Conservation (phyloP, 495 filamentous ascomycete species). For the Aspergillus diversus region DNA sequence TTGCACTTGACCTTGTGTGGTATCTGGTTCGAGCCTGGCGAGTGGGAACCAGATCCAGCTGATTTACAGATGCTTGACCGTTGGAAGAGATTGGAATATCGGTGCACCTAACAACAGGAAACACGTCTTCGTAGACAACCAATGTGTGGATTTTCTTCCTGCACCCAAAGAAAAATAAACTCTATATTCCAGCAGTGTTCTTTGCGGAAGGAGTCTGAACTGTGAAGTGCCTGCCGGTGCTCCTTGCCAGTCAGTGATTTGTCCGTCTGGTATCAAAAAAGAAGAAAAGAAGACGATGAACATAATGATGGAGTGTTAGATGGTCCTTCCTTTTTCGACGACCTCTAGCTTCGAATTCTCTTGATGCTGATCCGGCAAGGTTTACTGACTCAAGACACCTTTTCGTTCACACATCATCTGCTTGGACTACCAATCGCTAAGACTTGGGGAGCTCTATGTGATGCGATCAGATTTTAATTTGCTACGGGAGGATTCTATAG, state of each 20-base stretch:
- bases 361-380: neutral
- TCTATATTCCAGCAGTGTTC: conserved; percentile 1
- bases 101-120: conserved; percentile 9
- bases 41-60: neutral
- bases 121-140: conserved; percentile 1
- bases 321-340: neutral
- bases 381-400: neutral
- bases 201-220: neutral
- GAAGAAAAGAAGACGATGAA: no score
- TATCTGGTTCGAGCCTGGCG: neutral
- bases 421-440: neutral
- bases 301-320: neutral
- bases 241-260: neutral
- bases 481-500: neutral
- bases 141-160: conserved; percentile 1
- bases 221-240: neutral
- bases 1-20: neutral
- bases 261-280: neutral
- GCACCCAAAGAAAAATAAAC: conserved; percentile 2
- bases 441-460: neutral
- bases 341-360: neutral
- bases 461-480: neutral
- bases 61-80: neutral
- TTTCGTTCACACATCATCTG: no score
- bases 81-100: neutral